Base-by-base conservation (phyloP, 169 alveolate genomes). In the Eimeria falciformis region DNA sequence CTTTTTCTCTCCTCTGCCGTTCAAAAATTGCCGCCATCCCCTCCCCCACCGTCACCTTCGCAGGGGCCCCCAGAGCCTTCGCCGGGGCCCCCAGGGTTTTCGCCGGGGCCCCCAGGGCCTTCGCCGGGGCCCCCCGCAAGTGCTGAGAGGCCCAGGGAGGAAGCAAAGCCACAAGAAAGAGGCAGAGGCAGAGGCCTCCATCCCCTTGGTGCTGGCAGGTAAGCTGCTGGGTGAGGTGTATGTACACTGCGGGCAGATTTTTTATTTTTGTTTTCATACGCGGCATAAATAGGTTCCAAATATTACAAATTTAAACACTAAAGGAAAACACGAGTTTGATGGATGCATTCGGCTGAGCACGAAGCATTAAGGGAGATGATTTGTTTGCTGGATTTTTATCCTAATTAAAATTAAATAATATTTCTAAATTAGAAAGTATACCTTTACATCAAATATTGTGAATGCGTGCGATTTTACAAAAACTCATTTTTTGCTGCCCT, bases 181-280 rank as follows among this genome's bases (percentile, higher is more conserved):
- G 87, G 87, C 53, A 47, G 87, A 50, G 87, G 87, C 29, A 46
- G 87, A 25, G 87, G 87, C 45, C 87, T 78, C 43, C 84, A 73
- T 58, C 84, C 84, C 14, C 69, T 45, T 5, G 69, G 66, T 9
- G 87, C 69, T 0, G 87, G 87, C 71, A 78, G 87, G 87, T 78
- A 11, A n/a, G 50, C 65, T 25, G 75, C 37, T 62, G 75, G 40
- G 25, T 53, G 25, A 0, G 40, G 40, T 33, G 40, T 33, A 33
- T 33, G 40, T 33, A 33, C 40, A 33, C n/a, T n/a, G 40, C 0
- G 0, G 40, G 2, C 40, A 53, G n/a, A 17, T 17, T 53, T 53
- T 53, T 0, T 53, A 53, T 53, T 53, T 53, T 1, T 3, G 17
- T 53, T 1, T 53, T 53, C n/a, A 53, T 53, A 17, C n/a, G n/a